These are phyloP conservation scores for Rhytidhysteron rufulum DNA, from an alignment of 2,329 filamentous ascomycete species.

Conservation along the genomic window DNA sequence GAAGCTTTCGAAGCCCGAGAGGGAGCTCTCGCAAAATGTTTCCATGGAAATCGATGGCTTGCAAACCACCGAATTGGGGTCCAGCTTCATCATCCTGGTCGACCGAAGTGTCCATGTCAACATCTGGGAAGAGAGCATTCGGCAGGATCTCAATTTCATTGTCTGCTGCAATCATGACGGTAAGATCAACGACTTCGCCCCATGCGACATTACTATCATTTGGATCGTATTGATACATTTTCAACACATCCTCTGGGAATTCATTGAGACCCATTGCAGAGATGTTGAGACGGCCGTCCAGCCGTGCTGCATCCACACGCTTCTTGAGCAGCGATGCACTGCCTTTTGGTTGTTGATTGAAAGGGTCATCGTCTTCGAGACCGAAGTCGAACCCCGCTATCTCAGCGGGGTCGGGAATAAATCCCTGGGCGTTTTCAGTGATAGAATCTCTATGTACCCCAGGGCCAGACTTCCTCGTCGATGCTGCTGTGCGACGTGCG, in stretches of 20 bases:
- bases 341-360: conserved; percentile 62
- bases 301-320: conserved; percentile 68
- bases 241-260: conserved; percentile 77
- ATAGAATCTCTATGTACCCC: no score
- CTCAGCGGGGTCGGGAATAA: conserved; percentile 26
- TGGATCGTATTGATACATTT: conserved; percentile 79
- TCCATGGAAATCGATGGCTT: conserved; percentile 80
- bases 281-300: conserved; percentile 81
- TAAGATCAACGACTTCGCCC: conserved; percentile 89
- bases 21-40: conserved; percentile 73
- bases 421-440: conserved; percentile 16
- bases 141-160: conserved; percentile 77
- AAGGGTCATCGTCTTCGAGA: conserved; percentile 62
- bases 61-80: conserved; percentile 77
- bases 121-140: conserved; percentile 76
- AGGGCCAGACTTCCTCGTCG: conserved; percentile 15
- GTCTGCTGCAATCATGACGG: conserved; percentile 79
- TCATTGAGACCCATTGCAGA: conserved; percentile 75
- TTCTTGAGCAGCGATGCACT: conserved; percentile 67
- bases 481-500: conserved; percentile 47
- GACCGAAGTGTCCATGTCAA: conserved; percentile 48
- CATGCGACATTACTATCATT: conserved; percentile 65
- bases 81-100: conserved; percentile 64
- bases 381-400: conserved; percentile 55
- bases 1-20: conserved; percentile 68